A percentile compares a stretch with the other conserved stretches of the same genome.
phyloP scores from a whole-genome alignment of 345 rosid species.

The Salix udensis region DNA sequence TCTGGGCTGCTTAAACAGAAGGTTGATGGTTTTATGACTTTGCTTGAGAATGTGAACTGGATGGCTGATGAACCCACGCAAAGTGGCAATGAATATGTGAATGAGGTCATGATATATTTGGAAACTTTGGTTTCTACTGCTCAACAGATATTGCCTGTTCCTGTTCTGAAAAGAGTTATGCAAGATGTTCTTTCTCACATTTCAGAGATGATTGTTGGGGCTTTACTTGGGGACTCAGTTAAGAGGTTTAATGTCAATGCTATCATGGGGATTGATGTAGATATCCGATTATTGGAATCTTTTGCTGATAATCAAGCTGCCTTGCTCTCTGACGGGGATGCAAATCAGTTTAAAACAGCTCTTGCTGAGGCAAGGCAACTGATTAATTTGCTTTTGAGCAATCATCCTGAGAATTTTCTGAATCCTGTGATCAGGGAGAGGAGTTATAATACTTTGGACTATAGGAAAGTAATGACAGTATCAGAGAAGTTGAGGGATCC shows the following conservation, averaged over 20 bases:
- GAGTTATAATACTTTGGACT: slow-evolving; percentile 74
- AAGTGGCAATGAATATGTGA: slow-evolving; percentile 89
- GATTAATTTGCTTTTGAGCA: slow-evolving; percentile 79
- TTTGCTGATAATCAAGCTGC: slow-evolving; percentile 75
- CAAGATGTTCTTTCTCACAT: slow-evolving; percentile 82
- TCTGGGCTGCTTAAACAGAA: slow-evolving; percentile 86
- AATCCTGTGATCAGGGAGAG: slow-evolving; percentile 86
- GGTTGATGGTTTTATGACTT: slow-evolving; percentile 84
- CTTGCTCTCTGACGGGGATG: slow-evolving; percentile 66
- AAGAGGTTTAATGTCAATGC: slow-evolving; percentile 80
- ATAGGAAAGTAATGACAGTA: slow-evolving; percentile 69
- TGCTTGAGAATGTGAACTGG: slow-evolving; percentile 97
- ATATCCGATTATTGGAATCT: slow-evolving; percentile 75
- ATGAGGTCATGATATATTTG: slow-evolving; percentile 85
- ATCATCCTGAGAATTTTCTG: slow-evolving; percentile 80
- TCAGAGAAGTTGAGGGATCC: slow-evolving; percentile 90
- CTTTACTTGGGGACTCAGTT: slow-evolving; percentile 63
- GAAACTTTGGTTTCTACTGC: slow-evolving; percentile 94
- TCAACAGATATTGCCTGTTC: slow-evolving; percentile 82
- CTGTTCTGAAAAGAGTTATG: slow-evolving; percentile 74
- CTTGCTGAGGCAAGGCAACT: slow-evolving; percentile 77
- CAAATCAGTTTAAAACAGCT: slow-evolving; percentile 73
- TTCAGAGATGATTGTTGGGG: slow-evolving; percentile 72
- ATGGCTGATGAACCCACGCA: slow-evolving; percentile 73
- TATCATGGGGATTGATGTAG: slow-evolving; percentile 75